phyloP scores from a whole-genome alignment of 1,284 basidiomycete species.

The Ustilago hordei region DNA sequence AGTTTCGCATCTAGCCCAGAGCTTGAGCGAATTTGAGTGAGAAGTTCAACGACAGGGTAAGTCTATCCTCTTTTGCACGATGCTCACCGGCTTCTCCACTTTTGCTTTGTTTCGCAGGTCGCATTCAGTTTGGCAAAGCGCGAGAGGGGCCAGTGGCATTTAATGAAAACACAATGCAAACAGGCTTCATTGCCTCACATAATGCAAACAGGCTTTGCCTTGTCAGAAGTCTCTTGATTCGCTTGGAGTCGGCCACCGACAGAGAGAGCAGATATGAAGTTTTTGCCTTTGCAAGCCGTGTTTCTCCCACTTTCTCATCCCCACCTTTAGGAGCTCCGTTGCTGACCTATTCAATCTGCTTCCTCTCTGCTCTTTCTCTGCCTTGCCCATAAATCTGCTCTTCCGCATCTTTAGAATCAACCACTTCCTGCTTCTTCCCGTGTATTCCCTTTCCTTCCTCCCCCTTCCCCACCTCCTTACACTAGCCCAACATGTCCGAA shows the following conservation, averaged over 20 bases:
- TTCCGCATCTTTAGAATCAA: conserved; percentile 7
- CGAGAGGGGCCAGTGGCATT: background rate
- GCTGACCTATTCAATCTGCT: conserved; percentile 14
- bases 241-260: background rate
- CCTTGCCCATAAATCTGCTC: conserved; percentile 11
- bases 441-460: background rate
- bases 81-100: background rate
- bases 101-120: background rate
- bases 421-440: conserved; percentile 9
- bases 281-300: background rate
- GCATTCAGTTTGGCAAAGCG: background rate
- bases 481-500: conserved; percentile 36
- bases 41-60: conserved; percentile 32
- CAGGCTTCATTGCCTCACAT: conserved; percentile 7
- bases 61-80: conserved; percentile 5
- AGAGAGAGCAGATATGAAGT: conserved; percentile 15
- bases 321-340: conserved; percentile 3
- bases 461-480: conserved; percentile 7
- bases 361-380: background rate
- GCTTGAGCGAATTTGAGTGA: conserved; percentile 23
- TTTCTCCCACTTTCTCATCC: conserved; percentile 11
- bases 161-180: background rate
- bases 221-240: background rate
- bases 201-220: conserved; percentile 4
- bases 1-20: conserved; percentile 8